Evolutionary conservation across 441 rosid genomes (phyloP).

Genomic region (Erodium trifolium): DNA sequence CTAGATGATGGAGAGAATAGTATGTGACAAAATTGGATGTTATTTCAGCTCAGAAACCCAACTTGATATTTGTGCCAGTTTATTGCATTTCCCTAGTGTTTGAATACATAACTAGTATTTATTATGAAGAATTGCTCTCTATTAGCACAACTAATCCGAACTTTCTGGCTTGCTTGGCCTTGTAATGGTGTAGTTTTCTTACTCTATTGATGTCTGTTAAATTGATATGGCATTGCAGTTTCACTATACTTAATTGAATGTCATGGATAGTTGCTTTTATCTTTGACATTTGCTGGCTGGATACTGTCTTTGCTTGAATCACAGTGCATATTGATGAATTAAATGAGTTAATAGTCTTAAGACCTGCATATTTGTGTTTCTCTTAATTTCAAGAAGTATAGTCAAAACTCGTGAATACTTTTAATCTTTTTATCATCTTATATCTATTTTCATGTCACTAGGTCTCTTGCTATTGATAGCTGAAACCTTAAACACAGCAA

Average conservation of each 20-base stretch:
- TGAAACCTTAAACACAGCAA: not conserved
- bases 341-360: not conserved
- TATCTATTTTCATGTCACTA: not conserved
- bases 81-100: not conserved
- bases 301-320: not conserved
- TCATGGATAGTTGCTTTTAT: not conserved
- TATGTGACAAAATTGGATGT: not conserved
- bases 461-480: not conserved
- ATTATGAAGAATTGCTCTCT: not conserved
- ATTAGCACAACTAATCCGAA: not conserved
- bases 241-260: not conserved
- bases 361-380: not conserved
- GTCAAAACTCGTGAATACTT: not conserved
- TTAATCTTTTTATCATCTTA: not conserved
- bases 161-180: not conserved
- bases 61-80: not conserved
- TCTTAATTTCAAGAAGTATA: slow-evolving; percentile 4
- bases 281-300: slow-evolving; percentile 1
- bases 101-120: not conserved
- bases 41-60: not conserved
- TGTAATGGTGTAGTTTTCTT: not conserved
- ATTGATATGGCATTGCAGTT: not conserved
- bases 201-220: not conserved
- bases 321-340: not conserved
- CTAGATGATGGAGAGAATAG: not conserved